Percentiles rank a stretch among this genome's conserved stretches.
Conservation (phyloP, 148 eudicot genomes). For the Rhododendron mucronatum region DNA sequence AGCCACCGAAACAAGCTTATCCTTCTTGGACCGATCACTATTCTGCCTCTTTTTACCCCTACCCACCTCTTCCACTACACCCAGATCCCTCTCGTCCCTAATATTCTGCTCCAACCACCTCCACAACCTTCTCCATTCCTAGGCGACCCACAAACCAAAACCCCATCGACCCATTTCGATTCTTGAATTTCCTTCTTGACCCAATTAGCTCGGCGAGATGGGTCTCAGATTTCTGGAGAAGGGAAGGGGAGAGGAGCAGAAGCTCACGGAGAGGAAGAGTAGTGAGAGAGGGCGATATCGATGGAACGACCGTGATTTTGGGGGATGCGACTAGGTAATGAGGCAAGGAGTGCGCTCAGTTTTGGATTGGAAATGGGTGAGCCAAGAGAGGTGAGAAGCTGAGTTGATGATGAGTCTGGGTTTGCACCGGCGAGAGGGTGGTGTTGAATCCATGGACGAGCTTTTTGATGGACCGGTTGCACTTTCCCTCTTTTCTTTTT, state of each 20-base stretch:
- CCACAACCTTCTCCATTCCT: no score
- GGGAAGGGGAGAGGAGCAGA: slow-evolving; percentile 67
- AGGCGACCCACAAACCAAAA: slow-evolving; percentile 19
- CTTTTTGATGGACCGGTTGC: no score
- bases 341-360: slow-evolving; percentile 18
- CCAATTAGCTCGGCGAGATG: slow-evolving; percentile 41
- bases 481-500: no score
- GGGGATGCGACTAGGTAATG: slow-evolving; percentile 40
- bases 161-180: slow-evolving; percentile 28
- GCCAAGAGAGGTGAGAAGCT: slow-evolving; percentile 54
- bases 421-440: slow-evolving; percentile 37
- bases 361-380: slow-evolving; percentile 12
- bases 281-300: slow-evolving; percentile 22
- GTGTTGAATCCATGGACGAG: slow-evolving; percentile 35
- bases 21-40: no score
- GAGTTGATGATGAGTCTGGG: slow-evolving; percentile 44
- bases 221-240: slow-evolving; percentile 45
- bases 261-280: slow-evolving; percentile 54
- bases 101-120: no score
- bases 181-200: slow-evolving; percentile 38
- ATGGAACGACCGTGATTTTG: slow-evolving; percentile 17
- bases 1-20: no score
- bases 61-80: no score
- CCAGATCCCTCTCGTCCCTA: no score
- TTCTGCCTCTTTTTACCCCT: no score